A percentile compares a stretch with the other conserved stretches of the same genome.
Conservation (phyloP, 2,329 filamentous ascomycete species). For the Talaromyces sp. region DNA sequence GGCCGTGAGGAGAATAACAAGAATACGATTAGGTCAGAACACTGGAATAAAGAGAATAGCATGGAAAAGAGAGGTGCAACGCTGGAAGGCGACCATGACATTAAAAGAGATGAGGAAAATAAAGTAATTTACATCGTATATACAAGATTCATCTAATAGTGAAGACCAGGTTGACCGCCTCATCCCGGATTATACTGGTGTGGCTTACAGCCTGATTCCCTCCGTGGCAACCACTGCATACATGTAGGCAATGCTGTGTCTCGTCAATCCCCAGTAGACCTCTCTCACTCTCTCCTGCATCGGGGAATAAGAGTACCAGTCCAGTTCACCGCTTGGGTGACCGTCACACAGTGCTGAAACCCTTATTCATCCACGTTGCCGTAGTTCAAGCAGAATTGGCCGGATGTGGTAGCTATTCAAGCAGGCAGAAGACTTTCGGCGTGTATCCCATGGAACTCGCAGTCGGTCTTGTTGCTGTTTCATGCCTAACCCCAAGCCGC, state of each 20-base stretch:
- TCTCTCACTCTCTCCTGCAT: neutral
- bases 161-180: neutral
- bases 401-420: neutral
- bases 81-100: neutral
- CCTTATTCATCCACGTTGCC: neutral
- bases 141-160: neutral
- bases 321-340: neutral
- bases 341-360: neutral
- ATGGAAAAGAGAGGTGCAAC: neutral
- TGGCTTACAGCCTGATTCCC: neutral
- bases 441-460: neutral
- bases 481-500: neutral
- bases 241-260: neutral
- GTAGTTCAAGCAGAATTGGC: neutral
- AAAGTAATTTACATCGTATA: constrained; percentile 2
- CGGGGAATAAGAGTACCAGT: neutral
- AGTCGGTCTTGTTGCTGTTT: neutral
- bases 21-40: neutral
- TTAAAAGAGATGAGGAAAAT: neutral
- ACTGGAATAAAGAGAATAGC: too few relatives aligned
- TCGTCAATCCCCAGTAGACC: neutral
- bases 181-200: neutral
- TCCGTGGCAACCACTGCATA: neutral
- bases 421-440: neutral
- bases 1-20: neutral